Evolutionary conservation across 352 stramenopile species (phyloP).

Genomic region (Globisporangium sylvaticum): DNA sequence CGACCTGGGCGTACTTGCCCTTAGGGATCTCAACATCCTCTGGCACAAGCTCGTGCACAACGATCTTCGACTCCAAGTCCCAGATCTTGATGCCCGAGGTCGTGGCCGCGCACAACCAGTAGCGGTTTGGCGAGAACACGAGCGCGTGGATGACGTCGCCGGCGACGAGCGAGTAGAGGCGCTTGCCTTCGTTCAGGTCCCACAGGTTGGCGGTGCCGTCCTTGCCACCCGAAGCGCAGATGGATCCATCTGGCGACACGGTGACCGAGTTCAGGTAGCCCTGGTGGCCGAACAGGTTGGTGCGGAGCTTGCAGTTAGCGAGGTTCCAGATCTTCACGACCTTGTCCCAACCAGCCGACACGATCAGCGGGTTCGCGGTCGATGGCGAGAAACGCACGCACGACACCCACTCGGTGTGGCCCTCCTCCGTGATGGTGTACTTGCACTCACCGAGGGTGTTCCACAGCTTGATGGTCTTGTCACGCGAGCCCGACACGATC

Average conservation of each 20-base stretch:
- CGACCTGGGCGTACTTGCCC: constrained; percentile 92
- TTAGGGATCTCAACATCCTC: constrained; percentile 86
- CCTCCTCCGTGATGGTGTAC: constrained; percentile 98
- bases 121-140: constrained; percentile 99
- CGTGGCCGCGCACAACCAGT: constrained; percentile 99
- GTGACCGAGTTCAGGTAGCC: constrained; percentile 99
- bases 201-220: constrained; percentile 99
- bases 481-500: constrained; percentile 98
- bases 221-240: constrained; percentile 99
- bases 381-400: constrained; percentile 99
- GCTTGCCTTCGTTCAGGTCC: constrained; percentile 99
- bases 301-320: constrained; percentile 99
- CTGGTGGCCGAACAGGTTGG: constrained; percentile 98
- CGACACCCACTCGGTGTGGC: constrained; percentile 99
- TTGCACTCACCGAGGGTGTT: constrained; percentile 99
- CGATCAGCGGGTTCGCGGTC: constrained; percentile 95
- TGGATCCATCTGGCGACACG: constrained; percentile 98
- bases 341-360: constrained; percentile 99
- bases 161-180: constrained; percentile 98
- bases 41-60: constrained; percentile 96
- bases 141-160: constrained; percentile 96
- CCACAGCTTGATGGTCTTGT: constrained; percentile 99
- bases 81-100: constrained; percentile 99
- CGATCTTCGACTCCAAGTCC: constrained; percentile 99
- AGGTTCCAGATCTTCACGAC: constrained; percentile 99